These are phyloP conservation scores for Fraxinus anomala DNA, from an alignment of 257 asterid genomes.

Conservation along the genomic window DNA sequence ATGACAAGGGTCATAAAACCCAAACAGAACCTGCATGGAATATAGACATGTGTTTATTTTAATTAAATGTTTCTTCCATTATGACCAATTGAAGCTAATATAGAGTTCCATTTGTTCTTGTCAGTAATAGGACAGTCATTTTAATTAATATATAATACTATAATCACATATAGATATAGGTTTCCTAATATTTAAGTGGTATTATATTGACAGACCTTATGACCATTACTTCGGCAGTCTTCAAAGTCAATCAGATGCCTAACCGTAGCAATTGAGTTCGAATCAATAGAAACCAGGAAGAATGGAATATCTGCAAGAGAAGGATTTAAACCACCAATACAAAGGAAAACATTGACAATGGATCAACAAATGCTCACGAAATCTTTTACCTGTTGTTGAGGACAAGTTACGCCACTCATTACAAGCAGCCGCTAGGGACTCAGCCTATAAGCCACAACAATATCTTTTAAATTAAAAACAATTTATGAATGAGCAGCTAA, in stretches of 20 bases:
- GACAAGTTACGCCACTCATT: constrained; percentile 75
- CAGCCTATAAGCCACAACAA: constrained; percentile 46
- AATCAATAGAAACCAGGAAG: constrained; percentile 70
- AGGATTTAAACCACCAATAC: constrained; percentile 23
- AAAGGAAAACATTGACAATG: constrained; percentile 21
- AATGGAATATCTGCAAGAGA: constrained; percentile 71
- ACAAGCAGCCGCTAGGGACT: constrained; percentile 63
- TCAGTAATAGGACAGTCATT: neutral
- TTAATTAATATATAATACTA: neutral
- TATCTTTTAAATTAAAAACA: constrained; percentile 21
- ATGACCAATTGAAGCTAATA: constrained; percentile 2
- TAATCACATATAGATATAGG: neutral
- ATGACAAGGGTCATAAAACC: constrained; percentile 90
- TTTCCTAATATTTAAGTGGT: constrained; percentile 1
- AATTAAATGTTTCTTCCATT: constrained; percentile 13
- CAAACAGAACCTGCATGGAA: constrained; percentile 68
- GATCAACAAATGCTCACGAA: constrained; percentile 23
- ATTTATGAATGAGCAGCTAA: constrained; percentile 6
- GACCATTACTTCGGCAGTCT: constrained; percentile 56
- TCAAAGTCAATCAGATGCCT: constrained; percentile 69
- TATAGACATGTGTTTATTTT: constrained; percentile 10
- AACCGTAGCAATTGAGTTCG: constrained; percentile 56
- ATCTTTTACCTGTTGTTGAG: constrained; percentile 70
- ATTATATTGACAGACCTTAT: constrained; percentile 54
- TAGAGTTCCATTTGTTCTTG: neutral